A percentile compares a stretch with the other conserved stretches of the same genome.
These are phyloP conservation scores for Stentor coeruleus DNA, from an alignment of 73 alveolate genomes.

Conservation along the genomic window DNA sequence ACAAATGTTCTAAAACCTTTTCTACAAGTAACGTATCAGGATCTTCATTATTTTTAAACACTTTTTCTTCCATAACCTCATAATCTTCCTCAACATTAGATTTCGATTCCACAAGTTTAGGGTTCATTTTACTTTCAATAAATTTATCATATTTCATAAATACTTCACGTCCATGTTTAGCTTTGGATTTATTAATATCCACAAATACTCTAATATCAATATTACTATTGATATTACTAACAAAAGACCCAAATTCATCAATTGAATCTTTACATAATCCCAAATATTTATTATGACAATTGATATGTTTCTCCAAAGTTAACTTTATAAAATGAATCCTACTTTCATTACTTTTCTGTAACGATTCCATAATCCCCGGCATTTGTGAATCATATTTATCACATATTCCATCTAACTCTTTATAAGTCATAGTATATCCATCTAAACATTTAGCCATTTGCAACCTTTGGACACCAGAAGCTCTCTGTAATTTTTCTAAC, in stretches of 20 bases:
- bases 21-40: slow-evolving; percentile 5
- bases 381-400: background rate
- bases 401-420: background rate
- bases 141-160: background rate
- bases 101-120: background rate
- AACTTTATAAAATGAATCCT: slow-evolving; percentile 14
- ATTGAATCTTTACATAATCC: background rate
- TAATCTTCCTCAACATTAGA: background rate
- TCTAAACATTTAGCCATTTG: background rate
- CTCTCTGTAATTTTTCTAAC: background rate
- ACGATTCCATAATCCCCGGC: slow-evolving; percentile 13
- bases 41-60: background rate
- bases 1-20: background rate
- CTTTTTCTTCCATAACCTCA: background rate
- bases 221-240: background rate
- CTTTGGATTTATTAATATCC: background rate
- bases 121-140: background rate
- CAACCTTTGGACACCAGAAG: background rate
- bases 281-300: background rate
- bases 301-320: slow-evolving; percentile 2
- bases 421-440: background rate
- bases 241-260: background rate
- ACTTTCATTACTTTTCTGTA: slow-evolving; percentile 11
- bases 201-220: slow-evolving; percentile 5
- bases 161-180: background rate